Evolutionary conservation across 2,329 filamentous ascomycete species (phyloP), one percentile per base, ranked within the genome.

Genomic region (Exophiala phaeomuriformis): DNA sequence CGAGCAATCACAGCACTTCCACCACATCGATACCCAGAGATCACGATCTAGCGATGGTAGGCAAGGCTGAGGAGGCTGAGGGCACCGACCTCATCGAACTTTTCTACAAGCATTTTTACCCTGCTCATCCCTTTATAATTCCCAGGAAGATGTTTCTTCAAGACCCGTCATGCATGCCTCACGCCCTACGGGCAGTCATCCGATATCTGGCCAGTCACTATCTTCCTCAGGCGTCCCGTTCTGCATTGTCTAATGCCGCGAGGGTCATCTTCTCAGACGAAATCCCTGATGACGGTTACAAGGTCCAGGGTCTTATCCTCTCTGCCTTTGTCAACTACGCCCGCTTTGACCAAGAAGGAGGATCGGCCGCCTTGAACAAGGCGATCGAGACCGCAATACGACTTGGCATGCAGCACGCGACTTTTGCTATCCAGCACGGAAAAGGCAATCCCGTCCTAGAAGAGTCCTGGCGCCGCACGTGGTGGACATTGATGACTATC

Each of bases 401-500:
- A 52, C 77, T 95, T 28, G 85, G 86, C 0, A 78, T 96, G 69
- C 83, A 95, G 65, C 81, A 80, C 6, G 75, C 80, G 45, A 75
- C 79, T 0, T 95, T 83, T 66, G 67, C 68, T 5, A 48, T 62
- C 1, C 61, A 66, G 8, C 44, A 61, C 9, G 61, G 31, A 31
- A 61, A 10, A 57, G 84, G 88, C 0, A 80, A 85, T 55, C 75
- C 81, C 0, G 75, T 89, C 1, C 67, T 90, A 2, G 87, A 91
- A 66, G 90, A 96, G 69, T 88, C 85, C 66, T 85, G 88, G 80
- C 80, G 89, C 12, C 78, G 90, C 54, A 96, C 90, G 1, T 96
- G 90, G 90, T 96, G 90, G 90, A 89, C 81, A 63, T 64, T 88
- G 37, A 91, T 85, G 65, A 79, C 88, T n/a, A 79, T 88, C 9